A percentile compares a stretch with the other conserved stretches of the same genome.
These are phyloP conservation scores for Tolypocladium inflatum DNA, from an alignment of 2,329 filamentous ascomycete genomes.

Conservation along the genomic window DNA sequence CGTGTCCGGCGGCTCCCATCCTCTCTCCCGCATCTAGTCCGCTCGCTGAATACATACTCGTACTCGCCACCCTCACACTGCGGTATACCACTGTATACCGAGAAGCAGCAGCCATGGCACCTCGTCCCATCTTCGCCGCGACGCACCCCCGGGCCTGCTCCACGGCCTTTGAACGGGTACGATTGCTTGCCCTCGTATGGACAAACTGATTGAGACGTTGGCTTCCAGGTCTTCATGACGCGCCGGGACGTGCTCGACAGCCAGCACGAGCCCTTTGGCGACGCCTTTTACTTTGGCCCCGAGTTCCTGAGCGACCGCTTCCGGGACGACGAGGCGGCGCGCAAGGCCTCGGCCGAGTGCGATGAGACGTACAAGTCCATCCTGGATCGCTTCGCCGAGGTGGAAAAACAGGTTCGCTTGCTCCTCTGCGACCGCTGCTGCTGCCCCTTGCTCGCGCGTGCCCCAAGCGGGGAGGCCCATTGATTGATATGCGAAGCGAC, in stretches of 20 bases:
- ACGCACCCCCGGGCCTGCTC: slow-evolving; percentile 94
- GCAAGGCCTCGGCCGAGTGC: slow-evolving; percentile 54
- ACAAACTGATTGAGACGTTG: neutral
- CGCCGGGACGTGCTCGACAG: slow-evolving; percentile 71
- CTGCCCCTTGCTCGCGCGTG: neutral
- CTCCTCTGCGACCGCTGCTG: slow-evolving; percentile 10
- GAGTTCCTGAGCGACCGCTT: slow-evolving; percentile 78
- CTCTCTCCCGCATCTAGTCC: neutral
- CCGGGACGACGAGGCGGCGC: slow-evolving; percentile 50
- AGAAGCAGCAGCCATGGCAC: neutral
- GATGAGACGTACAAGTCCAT: slow-evolving; percentile 68
- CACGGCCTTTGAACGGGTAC: slow-evolving; percentile 90
- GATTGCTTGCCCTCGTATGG: slow-evolving; percentile 14
- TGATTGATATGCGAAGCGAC: neutral
- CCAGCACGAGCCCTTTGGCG: slow-evolving; percentile 92
- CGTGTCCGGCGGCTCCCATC: neutral
- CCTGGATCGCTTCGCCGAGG: slow-evolving; percentile 63
- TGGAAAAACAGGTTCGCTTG: slow-evolving; percentile 60
- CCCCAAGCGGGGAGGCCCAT: slow-evolving; percentile 2
- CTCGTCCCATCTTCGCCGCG: slow-evolving; percentile 67
- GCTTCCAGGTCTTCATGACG: slow-evolving; percentile 87
- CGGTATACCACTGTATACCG: neutral
- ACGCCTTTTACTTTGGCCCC: slow-evolving; percentile 92
- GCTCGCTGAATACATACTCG: neutral
- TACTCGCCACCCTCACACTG: neutral